Evolutionary conservation across 768 basidiomycete genomes (phyloP).

Genomic region (Boletus subparvulus): DNA sequence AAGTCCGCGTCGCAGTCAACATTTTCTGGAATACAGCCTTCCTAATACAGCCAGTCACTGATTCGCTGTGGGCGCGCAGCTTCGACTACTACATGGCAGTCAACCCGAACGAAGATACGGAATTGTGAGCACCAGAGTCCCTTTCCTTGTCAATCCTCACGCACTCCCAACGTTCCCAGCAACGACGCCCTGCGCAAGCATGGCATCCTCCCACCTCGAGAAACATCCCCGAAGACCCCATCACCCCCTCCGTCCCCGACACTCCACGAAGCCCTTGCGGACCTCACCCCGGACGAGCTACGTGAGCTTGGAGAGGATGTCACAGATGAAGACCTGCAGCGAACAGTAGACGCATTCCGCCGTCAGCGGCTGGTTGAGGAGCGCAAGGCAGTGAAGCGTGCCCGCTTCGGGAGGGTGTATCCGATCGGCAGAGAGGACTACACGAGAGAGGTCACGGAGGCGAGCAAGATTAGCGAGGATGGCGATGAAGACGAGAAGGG

Average conservation of each 20-base stretch:
- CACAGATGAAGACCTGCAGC: constrained; percentile 72
- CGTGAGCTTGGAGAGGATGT: constrained; percentile 71
- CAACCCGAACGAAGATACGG: constrained; percentile 90
- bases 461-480: constrained; percentile 68
- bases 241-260: constrained; percentile 78
- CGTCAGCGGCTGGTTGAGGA: constrained; percentile 66
- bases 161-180: constrained; percentile 41
- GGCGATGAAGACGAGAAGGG: constrained; percentile 68
- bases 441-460: constrained; percentile 92
- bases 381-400: constrained; percentile 51
- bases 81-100: constrained; percentile 45
- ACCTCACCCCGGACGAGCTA: constrained; percentile 62
- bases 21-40: constrained; percentile 29
- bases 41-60: constrained; percentile 20
- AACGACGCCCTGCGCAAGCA: constrained; percentile 92
- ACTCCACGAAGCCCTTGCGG: constrained; percentile 64
- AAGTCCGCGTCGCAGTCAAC: constrained; percentile 27
- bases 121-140: constrained; percentile 66
- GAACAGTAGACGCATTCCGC: constrained; percentile 65
- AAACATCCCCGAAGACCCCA: constrained; percentile 68
- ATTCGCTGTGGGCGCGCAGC: constrained; percentile 9
- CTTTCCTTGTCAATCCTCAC: background rate
- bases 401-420: constrained; percentile 80
- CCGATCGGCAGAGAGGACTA: constrained; percentile 94
- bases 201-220: constrained; percentile 82